These are phyloP conservation scores for Xylaria bambusicola DNA, from an alignment of 495 filamentous ascomycete species.

Conservation along the genomic window DNA sequence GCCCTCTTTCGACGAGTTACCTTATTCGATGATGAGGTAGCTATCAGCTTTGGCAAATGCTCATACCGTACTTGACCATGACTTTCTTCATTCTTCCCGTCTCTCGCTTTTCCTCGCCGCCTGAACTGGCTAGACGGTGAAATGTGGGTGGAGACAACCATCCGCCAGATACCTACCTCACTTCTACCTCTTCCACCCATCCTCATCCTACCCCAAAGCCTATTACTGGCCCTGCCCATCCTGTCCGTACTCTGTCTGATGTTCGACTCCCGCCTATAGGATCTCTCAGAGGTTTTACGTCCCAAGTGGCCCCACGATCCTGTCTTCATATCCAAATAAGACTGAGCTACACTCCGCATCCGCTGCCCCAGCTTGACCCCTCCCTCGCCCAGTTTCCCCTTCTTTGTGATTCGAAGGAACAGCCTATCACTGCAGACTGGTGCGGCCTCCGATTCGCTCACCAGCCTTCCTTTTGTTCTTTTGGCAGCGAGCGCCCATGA, in stretches of 20 bases:
- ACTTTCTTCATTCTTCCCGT: background rate
- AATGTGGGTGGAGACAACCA: constrained; percentile 32
- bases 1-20: constrained; percentile 7
- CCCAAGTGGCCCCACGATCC: constrained; percentile 40
- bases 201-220: constrained; percentile 26
- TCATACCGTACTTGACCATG: constrained; percentile 16
- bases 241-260: constrained; percentile 14
- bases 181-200: constrained; percentile 33
- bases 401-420: constrained; percentile 31
- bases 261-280: constrained; percentile 18
- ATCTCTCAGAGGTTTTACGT: constrained; percentile 17
- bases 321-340: constrained; percentile 38
- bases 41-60: constrained; percentile 2
- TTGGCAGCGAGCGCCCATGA: constrained; percentile 20
- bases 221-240: constrained; percentile 31
- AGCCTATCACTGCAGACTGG: constrained; percentile 32
- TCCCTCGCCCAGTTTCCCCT: constrained; percentile 32
- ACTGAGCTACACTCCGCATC: constrained; percentile 36
- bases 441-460: constrained; percentile 28
- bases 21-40: constrained; percentile 1
- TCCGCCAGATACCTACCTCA: constrained; percentile 21
- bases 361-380: constrained; percentile 37
- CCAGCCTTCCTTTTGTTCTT: constrained; percentile 10
- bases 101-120: constrained; percentile 10
- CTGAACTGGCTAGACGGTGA: constrained; percentile 23